phyloP scores from a whole-genome alignment of 805 yeast species.

The Grigorovia transvaalensis region DNA sequence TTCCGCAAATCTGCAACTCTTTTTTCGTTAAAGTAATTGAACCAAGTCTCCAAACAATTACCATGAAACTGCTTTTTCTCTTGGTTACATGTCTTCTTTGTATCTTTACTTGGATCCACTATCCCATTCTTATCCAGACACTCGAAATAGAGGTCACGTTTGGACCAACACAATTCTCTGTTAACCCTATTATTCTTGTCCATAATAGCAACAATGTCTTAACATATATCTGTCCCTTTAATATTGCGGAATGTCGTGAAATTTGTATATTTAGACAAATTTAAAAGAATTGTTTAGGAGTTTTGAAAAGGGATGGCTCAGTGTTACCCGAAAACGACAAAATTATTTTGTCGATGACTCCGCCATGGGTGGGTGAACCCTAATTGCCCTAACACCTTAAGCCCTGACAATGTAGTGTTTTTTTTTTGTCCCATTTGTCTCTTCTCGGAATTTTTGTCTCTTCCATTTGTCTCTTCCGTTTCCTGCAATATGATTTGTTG shows the following conservation, averaged over 20 bases:
- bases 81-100: conserved; percentile 42
- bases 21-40: conserved; percentile 80
- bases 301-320: no score
- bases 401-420: no score
- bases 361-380: no score
- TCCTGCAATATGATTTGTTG: not conserved
- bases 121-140: conserved; percentile 65
- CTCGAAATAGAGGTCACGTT: conserved; percentile 65
- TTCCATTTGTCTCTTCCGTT: not conserved
- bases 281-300: no score
- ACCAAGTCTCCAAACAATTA: conserved; percentile 86
- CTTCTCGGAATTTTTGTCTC: not conserved
- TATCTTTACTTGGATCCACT: conserved; percentile 42
- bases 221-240: no score
- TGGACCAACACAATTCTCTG: conserved; percentile 80
- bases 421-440: not conserved
- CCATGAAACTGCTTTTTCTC: conserved; percentile 51
- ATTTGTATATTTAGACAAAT: no score
- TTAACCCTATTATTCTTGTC: conserved; percentile 27
- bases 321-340: no score
- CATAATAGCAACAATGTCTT: conserved; percentile 33
- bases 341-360: no score
- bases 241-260: no score
- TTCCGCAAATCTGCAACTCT: conserved; percentile 56
- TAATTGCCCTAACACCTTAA: no score